Conservation (phyloP, 768 basidiomycete genomes). For the Termitomyces heimii region DNA sequence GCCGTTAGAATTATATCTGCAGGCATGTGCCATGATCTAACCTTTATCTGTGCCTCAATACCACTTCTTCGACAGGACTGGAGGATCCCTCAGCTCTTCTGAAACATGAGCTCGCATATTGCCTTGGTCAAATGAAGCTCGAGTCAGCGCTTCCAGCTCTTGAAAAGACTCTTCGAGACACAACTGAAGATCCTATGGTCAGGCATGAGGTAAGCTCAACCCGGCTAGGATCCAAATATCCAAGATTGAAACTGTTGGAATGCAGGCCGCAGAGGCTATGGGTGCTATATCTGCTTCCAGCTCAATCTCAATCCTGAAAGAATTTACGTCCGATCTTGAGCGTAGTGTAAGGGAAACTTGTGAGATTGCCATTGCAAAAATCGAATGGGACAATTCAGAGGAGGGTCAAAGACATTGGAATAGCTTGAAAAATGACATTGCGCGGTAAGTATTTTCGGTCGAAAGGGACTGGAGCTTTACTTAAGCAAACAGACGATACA, state of each 20-base stretch:
- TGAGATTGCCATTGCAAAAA: constrained; percentile 94
- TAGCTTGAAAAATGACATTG: constrained; percentile 20
- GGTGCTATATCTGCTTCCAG: constrained; percentile 77
- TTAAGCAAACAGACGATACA: constrained; percentile 47
- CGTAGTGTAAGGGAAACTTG: constrained; percentile 89
- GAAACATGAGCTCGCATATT: constrained; percentile 97
- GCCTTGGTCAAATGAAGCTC: constrained; percentile 86
- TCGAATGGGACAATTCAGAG: constrained; percentile 84
- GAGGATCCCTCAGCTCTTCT: constrained; percentile 82
- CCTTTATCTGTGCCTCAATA: neutral
- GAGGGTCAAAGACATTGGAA: constrained; percentile 51
- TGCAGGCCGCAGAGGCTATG: constrained; percentile 95
- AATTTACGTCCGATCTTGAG: constrained; percentile 68
- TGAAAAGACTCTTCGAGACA: constrained; percentile 66
- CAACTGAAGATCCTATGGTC: constrained; percentile 88
- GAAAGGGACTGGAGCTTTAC: neutral
- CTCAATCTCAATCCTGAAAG: constrained; percentile 63
- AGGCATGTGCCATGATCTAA: constrained; percentile 39
- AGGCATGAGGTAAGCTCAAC: constrained; percentile 77
- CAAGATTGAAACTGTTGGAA: neutral
- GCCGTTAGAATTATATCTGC: constrained; percentile 83
- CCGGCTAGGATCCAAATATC: neutral
- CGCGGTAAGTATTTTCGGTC: constrained; percentile 27
- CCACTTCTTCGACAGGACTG: constrained; percentile 52
- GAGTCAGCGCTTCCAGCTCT: constrained; percentile 71